Evolutionary conservation across 306 rosid species (phyloP).

Genomic region (Hippophae tibetana): DNA sequence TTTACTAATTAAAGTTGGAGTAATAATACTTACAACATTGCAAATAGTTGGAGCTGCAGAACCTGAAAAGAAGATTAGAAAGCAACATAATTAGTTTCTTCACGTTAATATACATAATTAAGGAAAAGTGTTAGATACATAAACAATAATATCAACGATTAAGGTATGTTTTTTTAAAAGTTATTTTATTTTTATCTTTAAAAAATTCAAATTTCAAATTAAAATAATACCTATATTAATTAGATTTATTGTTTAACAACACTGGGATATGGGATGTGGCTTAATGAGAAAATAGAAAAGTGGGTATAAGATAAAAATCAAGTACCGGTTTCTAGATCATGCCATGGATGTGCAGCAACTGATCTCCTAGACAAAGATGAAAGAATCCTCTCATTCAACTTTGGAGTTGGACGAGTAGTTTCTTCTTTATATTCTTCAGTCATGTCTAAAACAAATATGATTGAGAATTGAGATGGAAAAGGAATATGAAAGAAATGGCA

Average conservation of each 20-base stretch:
- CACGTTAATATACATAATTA: not conserved
- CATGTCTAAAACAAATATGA: constrained; percentile 32
- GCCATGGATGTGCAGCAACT: constrained; percentile 98
- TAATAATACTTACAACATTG: constrained; percentile 56
- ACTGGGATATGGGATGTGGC: no score
- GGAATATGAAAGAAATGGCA: no score
- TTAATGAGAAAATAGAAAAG: no score
- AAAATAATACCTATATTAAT: no score
- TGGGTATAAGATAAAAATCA: no score
- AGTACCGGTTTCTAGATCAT: constrained; percentile 83
- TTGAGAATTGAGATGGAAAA: no score
- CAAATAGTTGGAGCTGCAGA: constrained; percentile 68
- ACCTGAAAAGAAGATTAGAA: constrained; percentile 43
- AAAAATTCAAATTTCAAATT: no score
- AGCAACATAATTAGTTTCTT: constrained; percentile 14
- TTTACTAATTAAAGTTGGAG: constrained; percentile 1
- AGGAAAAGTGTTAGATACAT: no score
- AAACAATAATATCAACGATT: no score
- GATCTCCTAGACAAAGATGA: constrained; percentile 84
- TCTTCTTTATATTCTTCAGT: constrained; percentile 17
- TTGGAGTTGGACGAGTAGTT: constrained; percentile 29
- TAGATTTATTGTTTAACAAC: no score
- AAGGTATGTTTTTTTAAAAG: no score
- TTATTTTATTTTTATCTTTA: no score
- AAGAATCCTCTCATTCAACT: constrained; percentile 86